These are phyloP conservation scores for Xylaria venustula DNA, from an alignment of 495 filamentous ascomycete species.

Conservation along the genomic window DNA sequence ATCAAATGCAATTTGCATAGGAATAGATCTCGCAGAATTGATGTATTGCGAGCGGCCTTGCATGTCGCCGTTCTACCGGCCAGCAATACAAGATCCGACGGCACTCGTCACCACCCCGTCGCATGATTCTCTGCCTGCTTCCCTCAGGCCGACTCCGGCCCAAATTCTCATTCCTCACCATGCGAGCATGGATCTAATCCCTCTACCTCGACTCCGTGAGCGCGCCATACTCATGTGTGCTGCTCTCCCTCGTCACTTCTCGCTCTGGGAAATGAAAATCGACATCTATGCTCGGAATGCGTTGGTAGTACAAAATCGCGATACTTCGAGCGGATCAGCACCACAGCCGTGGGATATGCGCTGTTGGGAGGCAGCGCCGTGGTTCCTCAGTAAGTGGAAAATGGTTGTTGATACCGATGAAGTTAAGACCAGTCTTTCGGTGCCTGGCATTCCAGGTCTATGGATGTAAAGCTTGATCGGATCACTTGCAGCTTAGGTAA, in stretches of 20 bases:
- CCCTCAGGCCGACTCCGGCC: slow-evolving; percentile 43
- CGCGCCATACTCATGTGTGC: slow-evolving; percentile 38
- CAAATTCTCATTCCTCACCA: slow-evolving; percentile 48
- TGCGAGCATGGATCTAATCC: slow-evolving; percentile 43
- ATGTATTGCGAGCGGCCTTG: slow-evolving; percentile 15
- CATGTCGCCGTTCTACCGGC: slow-evolving; percentile 40
- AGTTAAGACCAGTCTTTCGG: background rate
- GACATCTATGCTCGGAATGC: slow-evolving; percentile 34
- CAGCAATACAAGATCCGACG: slow-evolving; percentile 8
- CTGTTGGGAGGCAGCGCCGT: slow-evolving; percentile 15
- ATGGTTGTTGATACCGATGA: slow-evolving; percentile 15
- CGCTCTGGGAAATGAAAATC: slow-evolving; percentile 40
- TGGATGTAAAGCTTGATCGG: slow-evolving; percentile 5
- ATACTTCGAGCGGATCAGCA: background rate
- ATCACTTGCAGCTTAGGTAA: background rate
- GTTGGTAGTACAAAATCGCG: background rate
- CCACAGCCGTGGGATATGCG: slow-evolving; percentile 15
- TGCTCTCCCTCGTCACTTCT: slow-evolving; percentile 30
- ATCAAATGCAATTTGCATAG: slow-evolving; percentile 37
- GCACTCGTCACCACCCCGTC: background rate
- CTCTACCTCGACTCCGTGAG: slow-evolving; percentile 39
- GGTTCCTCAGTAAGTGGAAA: slow-evolving; percentile 19
- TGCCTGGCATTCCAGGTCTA: slow-evolving; percentile 9
- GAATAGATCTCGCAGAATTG: slow-evolving; percentile 30
- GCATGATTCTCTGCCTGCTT: slow-evolving; percentile 26